These are phyloP conservation scores for Actinomucor elegans DNA, from an alignment of 371 early-diverging fungal genomes.

Conservation along the genomic window DNA sequence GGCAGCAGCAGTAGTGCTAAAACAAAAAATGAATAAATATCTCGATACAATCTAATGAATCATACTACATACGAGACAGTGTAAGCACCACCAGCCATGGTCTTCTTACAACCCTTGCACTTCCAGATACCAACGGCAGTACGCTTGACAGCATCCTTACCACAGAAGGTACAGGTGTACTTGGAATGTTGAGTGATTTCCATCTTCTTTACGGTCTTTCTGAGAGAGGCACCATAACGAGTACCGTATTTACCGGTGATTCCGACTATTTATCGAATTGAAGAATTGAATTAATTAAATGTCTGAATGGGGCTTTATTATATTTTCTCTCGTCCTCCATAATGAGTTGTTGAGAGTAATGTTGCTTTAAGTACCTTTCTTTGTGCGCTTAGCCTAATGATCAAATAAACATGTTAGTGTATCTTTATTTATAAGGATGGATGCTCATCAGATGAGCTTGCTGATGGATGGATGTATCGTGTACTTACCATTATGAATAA, in stretches of 20 bases:
- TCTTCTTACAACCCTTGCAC: slow-evolving; percentile 97
- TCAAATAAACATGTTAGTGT: background rate
- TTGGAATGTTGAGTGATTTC: slow-evolving; percentile 99
- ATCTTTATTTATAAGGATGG: background rate
- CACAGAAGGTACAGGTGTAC: slow-evolving; percentile 99
- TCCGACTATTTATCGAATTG: slow-evolving; percentile 6
- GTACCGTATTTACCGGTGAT: slow-evolving; percentile 92
- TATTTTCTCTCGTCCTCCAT: background rate
- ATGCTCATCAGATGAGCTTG: too few relatives aligned
- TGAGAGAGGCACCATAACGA: slow-evolving; percentile 99
- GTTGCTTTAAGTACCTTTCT: slow-evolving; percentile 9
- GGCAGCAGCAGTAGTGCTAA: slow-evolving; percentile 88
- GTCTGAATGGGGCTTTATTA: background rate
- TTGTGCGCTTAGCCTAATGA: slow-evolving; percentile 14
- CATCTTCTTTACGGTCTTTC: slow-evolving; percentile 99
- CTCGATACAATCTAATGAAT: too few relatives aligned
- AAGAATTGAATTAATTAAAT: background rate
- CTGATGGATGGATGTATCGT: slow-evolving; percentile 4
- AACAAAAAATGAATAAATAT: background rate
- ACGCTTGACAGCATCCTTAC: slow-evolving; percentile 97
- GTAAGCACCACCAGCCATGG: slow-evolving; percentile 99
- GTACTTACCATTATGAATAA: slow-evolving; percentile 20
- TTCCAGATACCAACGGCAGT: slow-evolving; percentile 99
- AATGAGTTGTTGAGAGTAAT: background rate
- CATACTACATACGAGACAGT: slow-evolving; percentile 72